phyloP scores from a whole-genome alignment of 208 protist genomes.

The Leishmania martiniquensis region DNA sequence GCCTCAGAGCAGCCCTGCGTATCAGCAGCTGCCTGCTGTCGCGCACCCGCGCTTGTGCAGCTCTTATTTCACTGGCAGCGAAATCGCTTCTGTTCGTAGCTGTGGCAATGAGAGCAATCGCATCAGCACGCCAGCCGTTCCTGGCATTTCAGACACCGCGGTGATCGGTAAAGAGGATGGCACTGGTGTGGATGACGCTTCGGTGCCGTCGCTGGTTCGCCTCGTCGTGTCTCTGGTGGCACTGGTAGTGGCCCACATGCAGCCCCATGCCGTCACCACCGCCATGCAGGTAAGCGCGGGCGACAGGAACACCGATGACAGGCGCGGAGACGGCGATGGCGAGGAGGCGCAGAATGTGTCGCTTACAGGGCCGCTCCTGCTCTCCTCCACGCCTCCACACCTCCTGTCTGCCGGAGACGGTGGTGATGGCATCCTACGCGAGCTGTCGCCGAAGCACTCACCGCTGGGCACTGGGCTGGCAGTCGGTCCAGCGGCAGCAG shows the following conservation, averaged over 20 bases:
- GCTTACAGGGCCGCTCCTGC: not conserved
- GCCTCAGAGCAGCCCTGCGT: not conserved
- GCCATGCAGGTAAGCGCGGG: not conserved
- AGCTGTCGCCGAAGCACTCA: not conserved
- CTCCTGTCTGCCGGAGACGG: not conserved
- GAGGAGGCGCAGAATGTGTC: not conserved
- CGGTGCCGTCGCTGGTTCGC: slow-evolving; percentile 19
- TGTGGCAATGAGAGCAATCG: not conserved
- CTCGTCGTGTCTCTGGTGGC: slow-evolving; percentile 15
- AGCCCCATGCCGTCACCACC: not conserved
- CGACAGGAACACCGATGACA: not conserved
- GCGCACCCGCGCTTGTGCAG: not conserved
- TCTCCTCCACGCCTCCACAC: not conserved
- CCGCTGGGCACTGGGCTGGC: not conserved
- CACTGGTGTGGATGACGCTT: slow-evolving; percentile 1
- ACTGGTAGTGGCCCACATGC: slow-evolving; percentile 21
- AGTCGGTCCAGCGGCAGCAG: not conserved
- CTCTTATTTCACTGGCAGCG: not conserved
- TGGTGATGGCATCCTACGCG: not conserved
- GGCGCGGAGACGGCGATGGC: not conserved
- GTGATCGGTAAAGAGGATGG: not conserved
- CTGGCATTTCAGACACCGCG: not conserved
- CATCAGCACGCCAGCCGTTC: not conserved
- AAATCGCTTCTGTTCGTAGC: not conserved
- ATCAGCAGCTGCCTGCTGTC: not conserved